Base-by-base conservation (phyloP, 768 basidiomycete genomes). In the Leccinum aurantiacum region DNA sequence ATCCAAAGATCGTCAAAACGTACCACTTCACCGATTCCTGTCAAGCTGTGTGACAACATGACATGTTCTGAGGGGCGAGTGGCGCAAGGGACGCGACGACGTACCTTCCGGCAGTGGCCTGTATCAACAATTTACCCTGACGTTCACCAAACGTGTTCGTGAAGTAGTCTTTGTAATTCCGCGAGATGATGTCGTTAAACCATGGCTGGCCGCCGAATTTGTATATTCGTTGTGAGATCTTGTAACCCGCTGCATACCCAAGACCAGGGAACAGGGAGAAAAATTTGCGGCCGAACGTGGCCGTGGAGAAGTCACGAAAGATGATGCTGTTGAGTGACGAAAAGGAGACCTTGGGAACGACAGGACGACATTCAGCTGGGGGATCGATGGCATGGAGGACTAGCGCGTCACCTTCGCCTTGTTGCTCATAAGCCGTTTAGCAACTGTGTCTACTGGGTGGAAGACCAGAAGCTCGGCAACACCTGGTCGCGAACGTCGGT, bases 341-440 rank as follows among this genome's bases (percentile, higher is more conserved):
- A 50, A 84, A 65, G 10, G 89, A 84, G 48, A 87, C 87, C 90
- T 91, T 54, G 33, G 33, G 3, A 15, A 25, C 14, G 37, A 38
- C 33, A 17, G 27, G 25, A 35, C 22, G 4, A 53, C 55, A 48
- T 25, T 56, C 22, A 48, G 54, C 3, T 11, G 48, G 38, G 13
- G 46, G 22, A 41, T 24, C 47, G 19, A 44, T 1, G 15, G 19
- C 11, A 31, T 4, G 15, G 25, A 47, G 11, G 27, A 47, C 4
- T 10, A 10, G 41, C 3, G 22, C 14, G 14, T 8, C 58, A 87
- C 92, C 82, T 90, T 91, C 62, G 82, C 80, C 80, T 95, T 95
- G 84, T 98, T 97, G 74, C 93, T 95, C 96, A 99, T 99, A 55
- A 99, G 75, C 37, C 96, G 89, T 76, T 99, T 99, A n/a, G 97